Conservation (phyloP, 345 rosid species). For the thale cress (Arabidopsis thaliana) region DNA sequence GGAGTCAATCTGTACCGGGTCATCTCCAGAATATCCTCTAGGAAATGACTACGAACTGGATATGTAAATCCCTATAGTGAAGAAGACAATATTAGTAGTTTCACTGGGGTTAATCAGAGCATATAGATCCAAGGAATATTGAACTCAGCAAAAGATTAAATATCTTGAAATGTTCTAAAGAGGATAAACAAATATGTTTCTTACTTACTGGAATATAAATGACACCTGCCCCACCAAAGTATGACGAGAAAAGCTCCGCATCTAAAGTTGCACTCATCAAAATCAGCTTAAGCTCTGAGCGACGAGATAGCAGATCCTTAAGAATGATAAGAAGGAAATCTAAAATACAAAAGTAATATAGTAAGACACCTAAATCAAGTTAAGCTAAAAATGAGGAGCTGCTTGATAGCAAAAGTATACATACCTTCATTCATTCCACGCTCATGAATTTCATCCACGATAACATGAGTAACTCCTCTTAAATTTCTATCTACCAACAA, state of each 20-base stretch:
- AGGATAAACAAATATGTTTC: constrained; percentile 29
- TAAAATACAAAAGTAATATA: constrained; percentile 45
- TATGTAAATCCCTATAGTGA: constrained; percentile 77
- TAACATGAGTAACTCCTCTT: constrained; percentile 85
- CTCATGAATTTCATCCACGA: constrained; percentile 97
- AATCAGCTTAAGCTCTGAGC: constrained; percentile 82
- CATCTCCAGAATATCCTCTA: constrained; percentile 82
- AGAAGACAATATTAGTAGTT: constrained; percentile 33
- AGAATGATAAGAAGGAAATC: constrained; percentile 95
- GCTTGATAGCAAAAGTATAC: constrained; percentile 49
- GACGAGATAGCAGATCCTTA: constrained; percentile 83
- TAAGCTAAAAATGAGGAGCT: constrained; percentile 34
- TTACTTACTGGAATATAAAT: constrained; percentile 77
- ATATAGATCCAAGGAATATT: constrained; percentile 14
- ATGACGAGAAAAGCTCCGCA: constrained; percentile 91
- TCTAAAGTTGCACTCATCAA: constrained; percentile 97
- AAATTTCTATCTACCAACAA: constrained; percentile 83
- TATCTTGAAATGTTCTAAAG: background rate
- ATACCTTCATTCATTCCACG: constrained; percentile 99
- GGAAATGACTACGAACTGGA: constrained; percentile 72
- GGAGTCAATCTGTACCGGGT: constrained; percentile 75
- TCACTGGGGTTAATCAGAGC: constrained; percentile 17
- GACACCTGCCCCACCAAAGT: constrained; percentile 82
- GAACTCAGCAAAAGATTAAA: background rate
- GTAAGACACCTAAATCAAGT: constrained; percentile 44